These are phyloP conservation scores for Pseudogymnoascus sp. DNA, from an alignment of 2,329 filamentous ascomycete species.

Conservation along the genomic window DNA sequence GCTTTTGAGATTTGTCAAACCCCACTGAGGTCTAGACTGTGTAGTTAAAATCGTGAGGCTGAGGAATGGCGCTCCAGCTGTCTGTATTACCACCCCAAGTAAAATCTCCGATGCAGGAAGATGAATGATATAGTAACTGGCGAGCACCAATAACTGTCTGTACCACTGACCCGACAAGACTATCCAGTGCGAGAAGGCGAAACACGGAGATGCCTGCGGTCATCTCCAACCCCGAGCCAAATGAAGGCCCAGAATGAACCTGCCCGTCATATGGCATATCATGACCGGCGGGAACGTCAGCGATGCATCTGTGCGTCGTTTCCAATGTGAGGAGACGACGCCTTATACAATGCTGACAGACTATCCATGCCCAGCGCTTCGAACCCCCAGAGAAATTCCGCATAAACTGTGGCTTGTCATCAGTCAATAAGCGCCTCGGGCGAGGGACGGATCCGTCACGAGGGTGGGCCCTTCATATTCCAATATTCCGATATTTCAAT, in stretches of 20 bases:
- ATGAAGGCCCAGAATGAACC: background rate
- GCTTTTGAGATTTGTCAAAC: background rate
- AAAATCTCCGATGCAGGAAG: background rate
- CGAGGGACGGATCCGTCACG: background rate
- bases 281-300: background rate
- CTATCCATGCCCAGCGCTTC: background rate
- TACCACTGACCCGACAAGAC: background rate
- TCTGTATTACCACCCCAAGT: background rate
- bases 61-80: background rate
- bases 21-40: background rate
- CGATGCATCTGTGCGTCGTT: background rate
- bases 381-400: background rate
- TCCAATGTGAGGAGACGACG: background rate
- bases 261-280: background rate
- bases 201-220: background rate
- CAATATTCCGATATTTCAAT: conserved; percentile 4
- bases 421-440: background rate
- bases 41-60: background rate
- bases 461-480: background rate
- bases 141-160: background rate
- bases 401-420: background rate
- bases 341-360: background rate
- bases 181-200: background rate
- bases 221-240: background rate
- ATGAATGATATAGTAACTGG: background rate